Base-by-base conservation (phyloP, 169 alveolate genomes). In the Eimeria maxima region DNA sequence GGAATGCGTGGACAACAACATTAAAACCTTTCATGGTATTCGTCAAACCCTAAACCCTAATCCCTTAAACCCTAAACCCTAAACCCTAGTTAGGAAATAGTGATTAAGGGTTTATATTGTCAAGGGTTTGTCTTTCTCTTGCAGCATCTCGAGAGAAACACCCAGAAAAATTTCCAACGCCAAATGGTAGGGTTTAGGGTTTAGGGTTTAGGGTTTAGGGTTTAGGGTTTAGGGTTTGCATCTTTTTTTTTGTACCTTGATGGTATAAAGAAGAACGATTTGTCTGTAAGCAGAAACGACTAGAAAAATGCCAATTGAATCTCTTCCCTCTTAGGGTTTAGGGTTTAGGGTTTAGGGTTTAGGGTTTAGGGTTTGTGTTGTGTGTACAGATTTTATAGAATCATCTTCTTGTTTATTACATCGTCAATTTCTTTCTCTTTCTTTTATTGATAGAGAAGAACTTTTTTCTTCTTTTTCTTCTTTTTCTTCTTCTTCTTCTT, bases 291-390 rank as follows among this genome's bases (percentile, higher is more conserved):
- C 57, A 50, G 57, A 50, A 50, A 11, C 57, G 57, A 50, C 11
- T 50, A 11, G 57, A 50, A 11, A 5, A 50, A 5, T 7, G 57
- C 57, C 57, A 50, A 11, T 50, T 50, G 18, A 50, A 50, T 50
- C 57, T 50, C 57, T 7, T n/a, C n/a, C n/a, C n/a, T n/a, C n/a
- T 53, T 53, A 53, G 60, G 60, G 60, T 53, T 53, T 53, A 57
- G 24, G 65, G 88, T 47, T 42, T 44, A 78, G 29, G 44, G 88
- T 22, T 78, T 45, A 78, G 65, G 67, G 60, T 53, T 14, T 83
- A 47, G 71, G 60, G 47, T 55, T 83, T 47, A 29, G 74, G 53
- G 91, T 83, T 83, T 83, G 71, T 47, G n/a, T 24, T 83, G 29
- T 63, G n/a, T 83, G 50, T 47, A 6, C 91, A 83, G 91, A 83